Percentiles rank a stretch among this genome's conserved stretches.
These are phyloP conservation scores for Creolimax fragrantissima DNA, from an alignment of 78 protist species.

Conservation along the genomic window DNA sequence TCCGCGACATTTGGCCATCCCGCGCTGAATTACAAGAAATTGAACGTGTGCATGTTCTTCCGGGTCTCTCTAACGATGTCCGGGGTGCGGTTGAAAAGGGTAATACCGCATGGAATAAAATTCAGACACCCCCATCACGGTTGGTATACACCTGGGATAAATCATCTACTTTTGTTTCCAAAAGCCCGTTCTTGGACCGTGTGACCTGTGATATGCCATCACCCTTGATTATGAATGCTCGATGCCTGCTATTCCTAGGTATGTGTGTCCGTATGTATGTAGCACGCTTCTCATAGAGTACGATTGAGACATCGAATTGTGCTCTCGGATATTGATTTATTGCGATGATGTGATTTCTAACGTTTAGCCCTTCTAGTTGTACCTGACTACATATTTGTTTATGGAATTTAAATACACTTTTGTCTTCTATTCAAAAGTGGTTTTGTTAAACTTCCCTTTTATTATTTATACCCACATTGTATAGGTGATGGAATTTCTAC, in stretches of 20 bases:
- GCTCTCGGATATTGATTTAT: too few species aligned
- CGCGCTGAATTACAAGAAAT: constrained; percentile 40
- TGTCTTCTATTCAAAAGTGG: too few species aligned
- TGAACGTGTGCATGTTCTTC: constrained; percentile 33
- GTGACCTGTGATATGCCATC: constrained; percentile 29
- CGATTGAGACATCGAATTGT: too few species aligned
- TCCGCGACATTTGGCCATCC: constrained; percentile 83
- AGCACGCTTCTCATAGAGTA: too few species aligned
- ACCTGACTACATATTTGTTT: too few species aligned
- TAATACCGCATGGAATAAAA: constrained; percentile 56
- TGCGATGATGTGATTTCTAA: too few species aligned
- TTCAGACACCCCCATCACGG: constrained; percentile 45
- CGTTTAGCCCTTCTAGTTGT: too few species aligned
- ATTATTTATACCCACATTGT: too few species aligned
- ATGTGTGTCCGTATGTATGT: not conserved
- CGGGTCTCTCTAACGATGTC: constrained; percentile 54
- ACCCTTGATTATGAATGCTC: constrained; percentile 38
- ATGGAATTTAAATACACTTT: too few species aligned
- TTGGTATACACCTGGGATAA: constrained; percentile 73
- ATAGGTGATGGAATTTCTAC: constrained; percentile 76
- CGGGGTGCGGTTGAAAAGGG: constrained; percentile 59
- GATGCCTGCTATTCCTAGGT: constrained; percentile 50
- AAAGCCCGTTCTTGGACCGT: constrained; percentile 70
- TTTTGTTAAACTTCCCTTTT: too few species aligned
- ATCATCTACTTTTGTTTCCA: constrained; percentile 68